A percentile compares a stretch with the other conserved stretches of the same genome.
phyloP scores from a whole-genome alignment of 768 basidiomycete species.

The Nidularia sp. region DNA sequence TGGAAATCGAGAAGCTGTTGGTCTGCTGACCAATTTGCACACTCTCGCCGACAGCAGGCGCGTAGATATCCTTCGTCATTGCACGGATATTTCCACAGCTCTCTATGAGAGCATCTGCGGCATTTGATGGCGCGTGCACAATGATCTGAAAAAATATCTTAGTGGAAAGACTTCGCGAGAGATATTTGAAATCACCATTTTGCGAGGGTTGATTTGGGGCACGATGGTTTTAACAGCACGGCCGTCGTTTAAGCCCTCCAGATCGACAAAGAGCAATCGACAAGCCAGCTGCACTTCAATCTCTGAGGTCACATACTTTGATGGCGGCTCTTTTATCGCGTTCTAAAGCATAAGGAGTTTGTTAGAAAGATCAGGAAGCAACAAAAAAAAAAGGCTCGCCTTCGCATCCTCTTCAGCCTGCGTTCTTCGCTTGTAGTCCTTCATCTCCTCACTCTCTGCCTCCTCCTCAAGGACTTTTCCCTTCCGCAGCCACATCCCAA shows the following conservation, averaged over 20 bases:
- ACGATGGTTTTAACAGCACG: conserved; percentile 96
- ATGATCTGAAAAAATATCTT: conserved; percentile 58
- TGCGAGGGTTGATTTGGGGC: conserved; percentile 92
- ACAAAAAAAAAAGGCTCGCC: conserved; percentile 33
- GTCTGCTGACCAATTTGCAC: conserved; percentile 95
- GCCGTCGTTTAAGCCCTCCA: conserved; percentile 96
- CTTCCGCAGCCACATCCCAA: conserved; percentile 92
- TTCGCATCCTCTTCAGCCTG: conserved; percentile 79
- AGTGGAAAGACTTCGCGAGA: conserved; percentile 1
- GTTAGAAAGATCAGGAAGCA: background rate
- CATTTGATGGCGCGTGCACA: conserved; percentile 68
- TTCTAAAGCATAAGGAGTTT: conserved; percentile 39
- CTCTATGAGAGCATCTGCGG: conserved; percentile 71
- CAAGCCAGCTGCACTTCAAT: conserved; percentile 82
- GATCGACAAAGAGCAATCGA: conserved; percentile 85
- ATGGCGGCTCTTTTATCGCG: conserved; percentile 79
- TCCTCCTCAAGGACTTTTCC: conserved; percentile 90
- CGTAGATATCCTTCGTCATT: conserved; percentile 91
- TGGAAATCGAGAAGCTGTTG: conserved; percentile 88
- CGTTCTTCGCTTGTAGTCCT: conserved; percentile 63
- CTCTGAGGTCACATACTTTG: conserved; percentile 79
- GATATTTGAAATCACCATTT: conserved; percentile 59
- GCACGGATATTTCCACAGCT: conserved; percentile 80
- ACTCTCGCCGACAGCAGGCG: conserved; percentile 71
- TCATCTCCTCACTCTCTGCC: conserved; percentile 75